A percentile compares a stretch with the other conserved stretches of the same genome.
These are phyloP conservation scores for Lagerstroemia fauriei DNA, from an alignment of 441 rosid species.

Conservation along the genomic window DNA sequence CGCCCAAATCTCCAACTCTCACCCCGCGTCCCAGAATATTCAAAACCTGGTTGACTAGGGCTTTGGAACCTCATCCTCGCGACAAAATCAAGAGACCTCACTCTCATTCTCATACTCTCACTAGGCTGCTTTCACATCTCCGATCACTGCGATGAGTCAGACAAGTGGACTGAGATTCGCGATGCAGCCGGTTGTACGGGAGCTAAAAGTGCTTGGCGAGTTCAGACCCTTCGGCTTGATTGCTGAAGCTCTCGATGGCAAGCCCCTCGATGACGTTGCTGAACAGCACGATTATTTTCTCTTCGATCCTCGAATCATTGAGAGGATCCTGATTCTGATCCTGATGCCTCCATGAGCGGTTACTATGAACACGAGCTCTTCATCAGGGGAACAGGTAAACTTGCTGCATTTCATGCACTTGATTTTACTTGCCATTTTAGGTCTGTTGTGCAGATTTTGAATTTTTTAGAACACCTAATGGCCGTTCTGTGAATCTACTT, in stretches of 20 bases:
- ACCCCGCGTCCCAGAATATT: no score
- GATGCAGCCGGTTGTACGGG: conserved; percentile 55
- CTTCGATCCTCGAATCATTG: conserved; percentile 64
- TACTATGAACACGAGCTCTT: conserved; percentile 81
- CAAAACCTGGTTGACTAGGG: no score
- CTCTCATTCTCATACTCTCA: no score
- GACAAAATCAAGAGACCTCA: no score
- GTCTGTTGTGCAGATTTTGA: no score
- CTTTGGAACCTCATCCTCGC: no score
- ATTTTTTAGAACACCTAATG: no score
- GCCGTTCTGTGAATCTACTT: not conserved
- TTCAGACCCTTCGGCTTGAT: conserved; percentile 89
- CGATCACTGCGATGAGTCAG: no score
- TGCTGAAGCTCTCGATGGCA: conserved; percentile 83
- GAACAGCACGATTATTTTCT: conserved; percentile 78
- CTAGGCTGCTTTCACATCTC: no score
- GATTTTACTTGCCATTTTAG: no score
- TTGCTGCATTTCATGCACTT: not conserved
- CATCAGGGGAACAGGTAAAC: conserved; percentile 68
- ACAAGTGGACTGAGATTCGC: not conserved
- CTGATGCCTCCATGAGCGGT: conserved; percentile 42
- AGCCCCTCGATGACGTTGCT: conserved; percentile 41
- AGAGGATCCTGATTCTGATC: conserved; percentile 45
- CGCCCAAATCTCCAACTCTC: no score
- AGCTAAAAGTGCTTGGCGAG: conserved; percentile 79